These are phyloP conservation scores for Triglochin maritima DNA, from an alignment of 106 monocot genomes.

Conservation along the genomic window DNA sequence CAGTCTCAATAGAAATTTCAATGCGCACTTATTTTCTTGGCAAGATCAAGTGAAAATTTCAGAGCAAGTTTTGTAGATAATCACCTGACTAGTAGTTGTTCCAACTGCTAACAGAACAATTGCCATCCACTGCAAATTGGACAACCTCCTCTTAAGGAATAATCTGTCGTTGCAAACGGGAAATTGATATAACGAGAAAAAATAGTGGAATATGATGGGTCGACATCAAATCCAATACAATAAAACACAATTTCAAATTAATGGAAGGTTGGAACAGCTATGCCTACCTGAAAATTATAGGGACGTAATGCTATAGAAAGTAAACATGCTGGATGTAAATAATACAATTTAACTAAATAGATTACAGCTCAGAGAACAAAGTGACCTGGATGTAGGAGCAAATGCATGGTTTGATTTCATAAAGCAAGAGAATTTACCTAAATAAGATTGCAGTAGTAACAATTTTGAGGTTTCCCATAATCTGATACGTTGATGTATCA, in stretches of 20 bases:
- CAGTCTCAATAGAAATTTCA: no score
- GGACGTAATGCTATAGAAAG: no score
- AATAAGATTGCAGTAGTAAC: conserved; percentile 91
- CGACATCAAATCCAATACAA: no score
- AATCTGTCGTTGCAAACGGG: conserved; percentile 24
- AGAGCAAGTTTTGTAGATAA: background rate
- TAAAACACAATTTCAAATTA: no score
- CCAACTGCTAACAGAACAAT: conserved; percentile 83
- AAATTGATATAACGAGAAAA: conserved; percentile 6
- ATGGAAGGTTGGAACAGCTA: no score
- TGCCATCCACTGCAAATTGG: conserved; percentile 88
- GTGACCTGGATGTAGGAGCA: no score
- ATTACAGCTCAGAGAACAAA: no score
- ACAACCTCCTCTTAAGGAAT: conserved; percentile 62
- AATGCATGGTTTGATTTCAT: no score
- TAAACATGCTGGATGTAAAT: no score
- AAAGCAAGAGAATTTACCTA: conserved; percentile 30
- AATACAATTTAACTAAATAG: no score
- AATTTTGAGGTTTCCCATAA: conserved; percentile 97
- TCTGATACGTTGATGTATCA: conserved; percentile 95
- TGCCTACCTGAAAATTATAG: no score
- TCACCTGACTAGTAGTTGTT: conserved; percentile 91
- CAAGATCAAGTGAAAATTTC: background rate
- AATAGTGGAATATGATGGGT: background rate
- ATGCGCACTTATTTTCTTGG: no score